These are phyloP conservation scores for Suhomyces bokatorum DNA, from an alignment of 1,139 yeast genomes.

Conservation along the genomic window DNA sequence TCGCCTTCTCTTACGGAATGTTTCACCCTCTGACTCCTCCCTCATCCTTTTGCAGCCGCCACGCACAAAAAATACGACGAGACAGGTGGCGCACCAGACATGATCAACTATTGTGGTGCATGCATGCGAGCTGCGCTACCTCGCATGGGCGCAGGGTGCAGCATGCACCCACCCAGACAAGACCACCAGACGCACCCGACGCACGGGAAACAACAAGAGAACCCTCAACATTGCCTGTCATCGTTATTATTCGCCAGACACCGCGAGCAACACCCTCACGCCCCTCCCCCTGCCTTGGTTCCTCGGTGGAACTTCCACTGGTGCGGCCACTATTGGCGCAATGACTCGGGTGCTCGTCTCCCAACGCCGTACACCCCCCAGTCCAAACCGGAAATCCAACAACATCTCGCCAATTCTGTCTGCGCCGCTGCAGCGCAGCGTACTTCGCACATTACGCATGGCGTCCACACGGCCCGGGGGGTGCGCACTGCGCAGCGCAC, in stretches of 20 bases:
- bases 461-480: no score
- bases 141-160: not conserved
- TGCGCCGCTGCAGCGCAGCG: not conserved
- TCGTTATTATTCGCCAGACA: no score
- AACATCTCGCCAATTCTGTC: slow-evolving; percentile 3
- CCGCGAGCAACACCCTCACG: no score
- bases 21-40: no score
- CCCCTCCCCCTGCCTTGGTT: no score
- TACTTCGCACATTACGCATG: no score
- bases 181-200: not conserved
- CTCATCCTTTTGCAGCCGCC: not conserved
- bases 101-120: not conserved
- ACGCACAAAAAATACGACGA: slow-evolving; percentile 1
- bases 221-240: no score
- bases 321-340: not conserved
- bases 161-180: not conserved
- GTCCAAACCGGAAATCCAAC: slow-evolving; percentile 4
- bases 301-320: no score
- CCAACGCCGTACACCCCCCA: not conserved
- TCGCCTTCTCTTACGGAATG: no score
- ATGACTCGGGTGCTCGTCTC: not conserved
- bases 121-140: slow-evolving; percentile 1
- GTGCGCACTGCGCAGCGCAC: not conserved
- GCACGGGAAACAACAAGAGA: not conserved
- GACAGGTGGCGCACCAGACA: not conserved